Evolutionary conservation across 768 basidiomycete genomes (phyloP), one percentile per base, ranked within the genome.

Genomic region (Naganishia onofrii): DNA sequence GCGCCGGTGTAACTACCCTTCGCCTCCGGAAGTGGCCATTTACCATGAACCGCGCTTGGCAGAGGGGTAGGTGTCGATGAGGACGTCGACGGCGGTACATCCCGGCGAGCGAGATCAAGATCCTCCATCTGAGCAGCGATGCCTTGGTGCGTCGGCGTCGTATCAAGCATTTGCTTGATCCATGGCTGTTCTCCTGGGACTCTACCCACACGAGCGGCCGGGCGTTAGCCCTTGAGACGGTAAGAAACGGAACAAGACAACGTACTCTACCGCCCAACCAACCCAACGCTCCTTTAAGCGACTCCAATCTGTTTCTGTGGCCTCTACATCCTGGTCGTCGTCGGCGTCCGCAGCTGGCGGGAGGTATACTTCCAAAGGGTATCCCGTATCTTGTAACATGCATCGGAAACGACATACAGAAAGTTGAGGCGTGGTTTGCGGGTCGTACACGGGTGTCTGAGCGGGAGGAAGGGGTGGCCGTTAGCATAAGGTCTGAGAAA

Each of bases 311-410:
- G 72, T 58, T 8, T 31, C 26, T 23, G n/a, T n/a, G n/a, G n/a
- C n/a, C n/a, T 54, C 64, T 12, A 48, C 69, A 36, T 67, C 31
- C 0, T 46, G 57, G 28, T 48, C 52, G 31, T 66, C 56, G 15
- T 63, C 44, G 13, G 42, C 71, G 8, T 23, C 46, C 21, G 23
- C 34, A 8, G n/a, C 34, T 7, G 71, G 71, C 8, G 78, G 76
- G 9, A 78, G 52, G 60, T 79, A 81, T 3, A 81, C 76, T 69
- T 81, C 80, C 65, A 77, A 57, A 2, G 80, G 78, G 57, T 78
- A 81, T 0, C 80, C 78, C 1, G 78, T 79, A 65, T 81, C 80
- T 69, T 81, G 80, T 2, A 81, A 73, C 71, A 79, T 70, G 66
- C 78, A 79, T 55, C 72, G 23, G 74, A 79, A 81, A 2, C 72